phyloP scores from a whole-genome alignment of 768 basidiomycete genomes.

The Leccinum incarnatum region DNA sequence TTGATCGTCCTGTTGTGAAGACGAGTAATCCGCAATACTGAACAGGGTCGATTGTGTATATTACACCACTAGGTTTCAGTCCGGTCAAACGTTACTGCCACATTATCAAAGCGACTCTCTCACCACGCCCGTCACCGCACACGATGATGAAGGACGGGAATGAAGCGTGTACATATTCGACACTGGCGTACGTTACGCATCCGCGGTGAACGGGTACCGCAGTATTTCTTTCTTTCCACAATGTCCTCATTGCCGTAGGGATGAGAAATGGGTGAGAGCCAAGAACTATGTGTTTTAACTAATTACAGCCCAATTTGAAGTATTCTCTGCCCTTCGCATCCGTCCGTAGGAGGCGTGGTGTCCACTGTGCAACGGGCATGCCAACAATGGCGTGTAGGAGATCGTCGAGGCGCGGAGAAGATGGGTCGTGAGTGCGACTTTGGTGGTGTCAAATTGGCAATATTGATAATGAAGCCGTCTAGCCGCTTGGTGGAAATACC shows the following conservation, averaged over 20 bases:
- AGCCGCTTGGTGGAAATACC: slow-evolving; percentile 3
- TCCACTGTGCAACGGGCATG: background rate
- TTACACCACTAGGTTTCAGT: slow-evolving; percentile 2
- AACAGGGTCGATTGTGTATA: background rate
- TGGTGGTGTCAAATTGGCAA: background rate
- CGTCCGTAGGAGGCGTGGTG: slow-evolving; percentile 2
- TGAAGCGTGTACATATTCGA: slow-evolving; percentile 1
- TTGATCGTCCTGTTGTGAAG: background rate
- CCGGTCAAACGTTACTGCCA: background rate
- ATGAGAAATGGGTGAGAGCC: background rate
- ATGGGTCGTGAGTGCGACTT: background rate
- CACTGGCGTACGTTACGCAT: background rate
- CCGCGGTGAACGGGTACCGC: background rate
- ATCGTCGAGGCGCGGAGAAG: slow-evolving; percentile 11
- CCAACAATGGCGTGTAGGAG: slow-evolving; percentile 1
- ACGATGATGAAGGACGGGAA: slow-evolving; percentile 6
- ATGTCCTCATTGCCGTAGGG: background rate
- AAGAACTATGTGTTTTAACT: background rate
- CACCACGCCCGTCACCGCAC: background rate
- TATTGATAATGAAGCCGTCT: background rate
- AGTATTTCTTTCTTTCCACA: too few species aligned
- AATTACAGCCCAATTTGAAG: slow-evolving; percentile 2
- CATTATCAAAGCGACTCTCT: background rate
- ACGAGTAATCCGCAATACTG: background rate
- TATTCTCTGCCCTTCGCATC: background rate